phyloP scores from a whole-genome alignment of 2,329 filamentous ascomycete species.

The Paraphoma chrysanthemicola region DNA sequence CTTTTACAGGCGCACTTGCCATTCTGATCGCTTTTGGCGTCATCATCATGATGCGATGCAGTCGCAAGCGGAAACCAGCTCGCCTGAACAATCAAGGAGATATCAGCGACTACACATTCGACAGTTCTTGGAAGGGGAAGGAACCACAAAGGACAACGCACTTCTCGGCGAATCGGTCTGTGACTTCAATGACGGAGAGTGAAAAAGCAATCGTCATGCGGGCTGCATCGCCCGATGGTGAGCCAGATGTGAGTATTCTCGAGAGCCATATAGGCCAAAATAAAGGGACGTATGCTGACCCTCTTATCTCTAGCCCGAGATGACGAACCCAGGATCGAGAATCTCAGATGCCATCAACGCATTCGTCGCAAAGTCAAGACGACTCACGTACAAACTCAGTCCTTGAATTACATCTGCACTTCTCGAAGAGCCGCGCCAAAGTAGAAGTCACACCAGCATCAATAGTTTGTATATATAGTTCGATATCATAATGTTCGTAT shows the following conservation, averaged over 20 bases:
- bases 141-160: not conserved
- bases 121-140: no score
- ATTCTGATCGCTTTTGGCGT: conserved; percentile 13
- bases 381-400: conserved; percentile 18
- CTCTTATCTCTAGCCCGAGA: not conserved
- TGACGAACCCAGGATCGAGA: not conserved
- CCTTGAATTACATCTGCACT: conserved; percentile 2
- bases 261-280: not conserved
- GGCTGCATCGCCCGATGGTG: conserved; percentile 10
- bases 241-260: conserved; percentile 6
- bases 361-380: conserved; percentile 15
- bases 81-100: no score
- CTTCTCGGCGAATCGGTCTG: not conserved
- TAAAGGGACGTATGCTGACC: not conserved
- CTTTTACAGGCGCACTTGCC: conserved; percentile 5
- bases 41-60: conserved; percentile 6
- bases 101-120: no score
- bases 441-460: no score
- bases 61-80: not conserved
- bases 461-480: not conserved
- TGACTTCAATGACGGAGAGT: conserved; percentile 11
- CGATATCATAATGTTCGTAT: not conserved
- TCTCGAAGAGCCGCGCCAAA: not conserved
- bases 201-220: conserved; percentile 17
- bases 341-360: conserved; percentile 12